These are phyloP conservation scores for Silene uniflora DNA, from an alignment of 148 eudicot species.

Conservation along the genomic window DNA sequence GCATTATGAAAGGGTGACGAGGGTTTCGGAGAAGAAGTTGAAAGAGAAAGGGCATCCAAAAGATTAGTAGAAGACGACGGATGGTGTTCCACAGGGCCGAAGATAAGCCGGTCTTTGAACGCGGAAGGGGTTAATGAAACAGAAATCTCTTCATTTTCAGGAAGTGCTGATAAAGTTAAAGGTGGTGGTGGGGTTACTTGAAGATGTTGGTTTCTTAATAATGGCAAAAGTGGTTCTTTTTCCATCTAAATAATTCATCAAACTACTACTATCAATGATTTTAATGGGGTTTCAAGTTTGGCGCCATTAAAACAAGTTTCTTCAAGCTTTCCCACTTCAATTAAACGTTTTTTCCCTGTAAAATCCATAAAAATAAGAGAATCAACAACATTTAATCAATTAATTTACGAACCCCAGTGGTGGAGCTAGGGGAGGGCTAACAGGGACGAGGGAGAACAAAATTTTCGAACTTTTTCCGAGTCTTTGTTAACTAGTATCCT, in stretches of 20 bases:
- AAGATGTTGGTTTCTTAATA: constrained; percentile 25
- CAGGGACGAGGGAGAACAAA: too few species aligned
- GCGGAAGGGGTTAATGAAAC: constrained; percentile 55
- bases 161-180: constrained; percentile 41
- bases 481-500: too few species aligned
- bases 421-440: too few species aligned
- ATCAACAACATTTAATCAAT: not conserved
- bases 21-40: constrained; percentile 13
- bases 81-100: constrained; percentile 39
- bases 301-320: constrained; percentile 14
- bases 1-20: constrained; percentile 17
- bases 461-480: too few species aligned
- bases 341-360: constrained; percentile 8
- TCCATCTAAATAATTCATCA: constrained; percentile 48
- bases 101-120: constrained; percentile 69
- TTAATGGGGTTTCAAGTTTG: constrained; percentile 11
- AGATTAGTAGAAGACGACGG: constrained; percentile 24
- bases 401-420: not conserved
- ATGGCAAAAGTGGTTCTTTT: constrained; percentile 61
- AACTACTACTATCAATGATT: constrained; percentile 9
- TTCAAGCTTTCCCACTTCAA: constrained; percentile 2
- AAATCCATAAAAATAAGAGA: not conserved
- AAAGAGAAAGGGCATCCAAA: constrained; percentile 40
- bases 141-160: constrained; percentile 59
- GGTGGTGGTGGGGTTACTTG: constrained; percentile 34